Evolutionary conservation across 352 stramenopile genomes (phyloP), one percentile per base, ranked within the genome.

Genomic region (Blastocystis sp.): DNA sequence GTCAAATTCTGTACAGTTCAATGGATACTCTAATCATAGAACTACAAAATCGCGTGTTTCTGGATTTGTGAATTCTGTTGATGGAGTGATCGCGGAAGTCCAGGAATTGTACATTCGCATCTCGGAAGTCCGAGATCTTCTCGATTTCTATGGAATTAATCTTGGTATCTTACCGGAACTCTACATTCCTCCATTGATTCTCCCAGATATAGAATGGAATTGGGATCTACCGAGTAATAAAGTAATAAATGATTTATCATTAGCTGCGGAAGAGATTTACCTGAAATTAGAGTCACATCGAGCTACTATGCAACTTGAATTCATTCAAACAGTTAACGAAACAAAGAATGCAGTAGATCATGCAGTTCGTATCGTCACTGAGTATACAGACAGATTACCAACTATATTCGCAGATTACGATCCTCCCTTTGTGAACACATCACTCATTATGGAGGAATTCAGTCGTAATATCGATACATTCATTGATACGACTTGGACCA

Each of bases 371-470:
- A 56, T 32, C 29, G 39, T 78, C 24, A 51, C 29, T 7, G 19
- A 42, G 27, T 21, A 59, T 32, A 35, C 66, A 19, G 49, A 35
- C 3, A 42, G 19, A 27, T 29, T 80, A 32, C 35, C 49, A 59
- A 35, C 4, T 9, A 14, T 59, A 14, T 80, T 80, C 39, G 43
- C 46, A n/a, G 69, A 80, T 54, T 80, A 80, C 27, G 14, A 51
- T 37, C 69, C 69, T 6, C 69, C 69, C 21, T 63, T 16, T 29
- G 49, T 80, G 2, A 80, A 80, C 43, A 80, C 69, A 21, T 63
- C 69, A 5, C 69, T 59, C 0, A 27, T 80, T 27, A 21, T 24
- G 43, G 21, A n/a, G 12, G 43, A 80, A 27, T 80, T 80, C 24
- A 27, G 57, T 59, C 21, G 7, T 9, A 78, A 58, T 51, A 42